These are phyloP conservation scores for Microdochium nivale DNA, from an alignment of 2,329 filamentous ascomycete species.

Conservation along the genomic window DNA sequence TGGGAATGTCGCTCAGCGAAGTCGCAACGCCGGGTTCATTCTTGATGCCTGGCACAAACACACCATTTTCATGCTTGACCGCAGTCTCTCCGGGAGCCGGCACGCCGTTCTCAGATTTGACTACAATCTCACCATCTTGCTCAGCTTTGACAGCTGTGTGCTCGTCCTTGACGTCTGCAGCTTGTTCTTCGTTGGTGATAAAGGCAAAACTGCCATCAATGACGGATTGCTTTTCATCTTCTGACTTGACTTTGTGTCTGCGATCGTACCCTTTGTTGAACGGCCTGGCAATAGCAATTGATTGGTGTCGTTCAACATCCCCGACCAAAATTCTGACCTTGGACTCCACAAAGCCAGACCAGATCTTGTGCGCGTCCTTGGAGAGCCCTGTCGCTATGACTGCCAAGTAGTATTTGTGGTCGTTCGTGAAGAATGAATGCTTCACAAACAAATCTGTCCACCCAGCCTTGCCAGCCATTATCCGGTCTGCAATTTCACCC, in stretches of 20 bases:
- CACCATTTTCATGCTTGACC: constrained; percentile 12
- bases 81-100: background rate
- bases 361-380: constrained; percentile 76
- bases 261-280: constrained; percentile 92
- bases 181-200: constrained; percentile 23
- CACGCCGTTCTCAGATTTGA: background rate
- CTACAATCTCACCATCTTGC: constrained; percentile 5
- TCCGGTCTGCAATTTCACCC: constrained; percentile 67
- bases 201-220: constrained; percentile 43
- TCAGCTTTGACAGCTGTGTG: constrained; percentile 12
- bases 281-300: constrained; percentile 76
- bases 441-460: constrained; percentile 88
- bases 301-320: constrained; percentile 70
- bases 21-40: no score
- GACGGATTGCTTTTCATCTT: constrained; percentile 40
- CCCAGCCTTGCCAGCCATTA: constrained; percentile 64
- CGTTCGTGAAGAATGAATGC: constrained; percentile 86
- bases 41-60: no score
- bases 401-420: constrained; percentile 92
- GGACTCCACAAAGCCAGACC: constrained; percentile 89
- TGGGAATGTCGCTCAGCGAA: background rate
- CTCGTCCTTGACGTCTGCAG: constrained; percentile 16
- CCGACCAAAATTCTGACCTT: constrained; percentile 82
- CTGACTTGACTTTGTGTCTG: constrained; percentile 59
- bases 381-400: constrained; percentile 75